Conservation (phyloP, 257 asterid species). For the Petrea volubilis region DNA sequence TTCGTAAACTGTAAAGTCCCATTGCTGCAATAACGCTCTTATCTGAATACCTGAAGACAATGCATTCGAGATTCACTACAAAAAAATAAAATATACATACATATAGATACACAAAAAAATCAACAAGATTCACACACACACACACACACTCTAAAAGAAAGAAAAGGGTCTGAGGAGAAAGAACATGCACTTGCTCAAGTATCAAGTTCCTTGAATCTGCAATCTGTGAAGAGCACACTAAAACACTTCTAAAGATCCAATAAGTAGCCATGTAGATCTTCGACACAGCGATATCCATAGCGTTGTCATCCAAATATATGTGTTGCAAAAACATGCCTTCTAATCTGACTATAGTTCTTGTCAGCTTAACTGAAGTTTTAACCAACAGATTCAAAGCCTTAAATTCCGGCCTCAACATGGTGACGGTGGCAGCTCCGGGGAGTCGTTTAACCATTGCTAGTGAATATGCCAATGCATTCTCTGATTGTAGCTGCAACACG, state of each 20-base stretch:
- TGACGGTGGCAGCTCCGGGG: constrained; percentile 29
- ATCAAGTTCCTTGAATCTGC: constrained; percentile 47
- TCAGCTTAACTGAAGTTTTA: constrained; percentile 48
- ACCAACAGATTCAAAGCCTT: constrained; percentile 54
- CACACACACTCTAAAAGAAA: too few relatives aligned
- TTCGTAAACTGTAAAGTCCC: constrained; percentile 49
- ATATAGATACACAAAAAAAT: not conserved
- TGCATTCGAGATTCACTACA: constrained; percentile 19
- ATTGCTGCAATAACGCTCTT: constrained; percentile 44
- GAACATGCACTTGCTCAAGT: constrained; percentile 83
- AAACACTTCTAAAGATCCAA: constrained; percentile 67
- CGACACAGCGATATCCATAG: constrained; percentile 35
- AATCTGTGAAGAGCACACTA: constrained; percentile 51
- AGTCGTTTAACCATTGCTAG: constrained; percentile 45
- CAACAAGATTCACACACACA: not conserved
- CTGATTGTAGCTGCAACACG: constrained; percentile 41
- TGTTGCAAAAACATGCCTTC: constrained; percentile 52
- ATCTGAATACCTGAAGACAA: constrained; percentile 48
- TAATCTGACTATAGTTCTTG: constrained; percentile 37
- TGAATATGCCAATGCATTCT: constrained; percentile 41
- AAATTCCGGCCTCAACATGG: constrained; percentile 30
- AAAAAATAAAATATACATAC: too few relatives aligned
- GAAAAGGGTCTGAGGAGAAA: constrained; percentile 38
- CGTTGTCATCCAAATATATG: constrained; percentile 41
- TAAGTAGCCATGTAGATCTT: constrained; percentile 56